Percentiles rank a stretch among this genome's conserved stretches.
phyloP scores from a whole-genome alignment of 208 protist genomes.

The Herpetomonas muscarum region DNA sequence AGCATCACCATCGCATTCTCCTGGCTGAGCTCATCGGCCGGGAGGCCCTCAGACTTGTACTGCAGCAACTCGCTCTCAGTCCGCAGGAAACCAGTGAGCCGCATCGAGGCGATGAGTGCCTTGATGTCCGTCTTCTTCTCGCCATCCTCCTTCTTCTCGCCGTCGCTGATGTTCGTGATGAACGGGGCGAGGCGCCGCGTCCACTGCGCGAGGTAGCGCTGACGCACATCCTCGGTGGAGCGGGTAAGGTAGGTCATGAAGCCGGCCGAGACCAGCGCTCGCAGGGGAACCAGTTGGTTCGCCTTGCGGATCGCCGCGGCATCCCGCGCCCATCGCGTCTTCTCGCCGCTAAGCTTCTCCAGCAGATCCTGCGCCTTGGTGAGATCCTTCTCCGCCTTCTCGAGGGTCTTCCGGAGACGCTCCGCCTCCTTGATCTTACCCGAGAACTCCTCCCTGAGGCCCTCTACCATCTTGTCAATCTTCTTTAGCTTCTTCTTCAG shows the following conservation, averaged over 20 bases:
- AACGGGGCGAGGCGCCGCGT: conserved; percentile 45
- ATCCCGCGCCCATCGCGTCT: conserved; percentile 91
- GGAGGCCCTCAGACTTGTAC: conserved; percentile 95
- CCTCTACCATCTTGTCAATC: conserved; percentile 84
- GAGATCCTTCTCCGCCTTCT: conserved; percentile 90
- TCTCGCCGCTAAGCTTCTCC: conserved; percentile 94
- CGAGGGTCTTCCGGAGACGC: conserved; percentile 74
- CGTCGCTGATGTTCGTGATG: conserved; percentile 1
- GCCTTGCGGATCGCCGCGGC: conserved; percentile 51
- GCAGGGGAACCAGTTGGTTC: conserved; percentile 73
- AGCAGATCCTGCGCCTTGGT: conserved; percentile 90
- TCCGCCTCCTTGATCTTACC: conserved; percentile 94
- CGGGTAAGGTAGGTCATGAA: conserved; percentile 93
- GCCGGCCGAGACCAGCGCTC: conserved; percentile 80
- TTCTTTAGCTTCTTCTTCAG: conserved; percentile 84
- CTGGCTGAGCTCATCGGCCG: conserved; percentile 91
- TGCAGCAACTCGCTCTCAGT: conserved; percentile 93
- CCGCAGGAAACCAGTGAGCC: conserved; percentile 86
- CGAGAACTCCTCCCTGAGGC: conserved; percentile 76
- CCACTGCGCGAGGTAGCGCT: conserved; percentile 74
- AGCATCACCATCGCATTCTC: conserved; percentile 97
- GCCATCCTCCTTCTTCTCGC: background rate
- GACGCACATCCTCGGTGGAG: conserved; percentile 82
- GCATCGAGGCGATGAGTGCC: conserved; percentile 21
- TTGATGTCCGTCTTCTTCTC: conserved; percentile 15